These are phyloP conservation scores for Phytophthora citrophthora DNA, from an alignment of 352 stramenopile genomes.

Conservation along the genomic window DNA sequence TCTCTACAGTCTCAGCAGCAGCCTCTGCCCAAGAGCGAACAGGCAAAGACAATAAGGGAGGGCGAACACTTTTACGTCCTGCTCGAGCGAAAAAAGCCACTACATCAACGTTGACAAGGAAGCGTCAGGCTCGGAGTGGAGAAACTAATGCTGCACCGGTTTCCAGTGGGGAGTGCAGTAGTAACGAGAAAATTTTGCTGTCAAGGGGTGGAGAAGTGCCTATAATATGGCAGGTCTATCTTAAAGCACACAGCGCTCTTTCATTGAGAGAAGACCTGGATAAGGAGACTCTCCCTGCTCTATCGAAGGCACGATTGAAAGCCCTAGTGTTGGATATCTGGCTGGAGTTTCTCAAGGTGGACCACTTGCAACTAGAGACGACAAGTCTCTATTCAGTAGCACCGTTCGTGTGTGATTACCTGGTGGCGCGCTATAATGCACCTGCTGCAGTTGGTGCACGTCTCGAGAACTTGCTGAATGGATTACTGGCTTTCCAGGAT, in stretches of 20 bases:
- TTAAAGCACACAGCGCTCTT: constrained; percentile 30
- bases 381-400: constrained; percentile 54
- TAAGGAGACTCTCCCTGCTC: constrained; percentile 25
- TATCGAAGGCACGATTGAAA: constrained; percentile 40
- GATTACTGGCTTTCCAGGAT: constrained; percentile 43
- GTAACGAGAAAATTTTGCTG: constrained; percentile 20
- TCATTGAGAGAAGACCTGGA: constrained; percentile 20
- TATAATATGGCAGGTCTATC: constrained; percentile 47
- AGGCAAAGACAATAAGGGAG: constrained; percentile 26
- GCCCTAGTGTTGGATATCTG: constrained; percentile 71
- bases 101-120: constrained; percentile 11
- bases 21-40: constrained; percentile 9
- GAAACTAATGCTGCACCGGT: constrained; percentile 5
- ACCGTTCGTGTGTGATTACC: constrained; percentile 79
- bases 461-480: constrained; percentile 58
- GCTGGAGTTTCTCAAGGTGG: constrained; percentile 77
- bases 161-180: constrained; percentile 13
- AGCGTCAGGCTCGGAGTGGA: constrained; percentile 20
- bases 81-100: constrained; percentile 16
- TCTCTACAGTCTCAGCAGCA: not conserved
- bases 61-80: constrained; percentile 25
- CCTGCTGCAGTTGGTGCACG: constrained; percentile 56
- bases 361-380: constrained; percentile 67
- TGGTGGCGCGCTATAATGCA: constrained; percentile 61
- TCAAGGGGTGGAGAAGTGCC: constrained; percentile 35